phyloP scores from a whole-genome alignment of 2,329 filamentous ascomycete genomes.

The Colletotrichum sp. region DNA sequence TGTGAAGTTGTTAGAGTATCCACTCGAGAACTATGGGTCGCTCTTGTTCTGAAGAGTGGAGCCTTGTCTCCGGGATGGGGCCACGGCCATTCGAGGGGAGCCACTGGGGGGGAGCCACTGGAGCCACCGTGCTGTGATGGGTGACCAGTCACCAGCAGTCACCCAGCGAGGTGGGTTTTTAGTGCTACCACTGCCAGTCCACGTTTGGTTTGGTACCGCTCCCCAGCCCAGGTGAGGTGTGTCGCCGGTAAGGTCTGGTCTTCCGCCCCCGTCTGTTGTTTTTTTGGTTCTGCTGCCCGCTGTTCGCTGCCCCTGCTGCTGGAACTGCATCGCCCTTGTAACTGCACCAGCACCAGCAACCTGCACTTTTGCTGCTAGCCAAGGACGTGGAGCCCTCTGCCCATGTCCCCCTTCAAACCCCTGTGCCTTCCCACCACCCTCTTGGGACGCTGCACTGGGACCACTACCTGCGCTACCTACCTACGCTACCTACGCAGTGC shows the following conservation, averaged over 20 bases:
- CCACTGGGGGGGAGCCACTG: background rate
- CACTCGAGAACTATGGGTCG: background rate
- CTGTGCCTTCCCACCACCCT: background rate
- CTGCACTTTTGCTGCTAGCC: background rate
- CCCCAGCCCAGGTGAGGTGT: background rate
- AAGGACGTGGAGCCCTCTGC: background rate
- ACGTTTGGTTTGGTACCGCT: constrained; percentile 7
- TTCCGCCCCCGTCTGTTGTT: background rate
- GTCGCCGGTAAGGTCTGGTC: background rate
- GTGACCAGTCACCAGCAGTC: constrained; percentile 5
- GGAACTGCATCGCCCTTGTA: background rate
- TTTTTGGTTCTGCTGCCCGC: background rate
- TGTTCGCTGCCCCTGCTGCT: background rate
- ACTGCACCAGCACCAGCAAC: background rate
- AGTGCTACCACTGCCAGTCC: constrained; percentile 19
- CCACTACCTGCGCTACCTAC: background rate
- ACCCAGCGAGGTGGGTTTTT: constrained; percentile 16
- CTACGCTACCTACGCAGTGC: background rate
- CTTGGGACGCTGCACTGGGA: background rate
- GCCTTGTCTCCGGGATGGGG: constrained; percentile 11
- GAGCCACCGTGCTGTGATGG: constrained; percentile 10
- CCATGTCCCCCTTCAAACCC: background rate
- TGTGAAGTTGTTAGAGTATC: background rate
- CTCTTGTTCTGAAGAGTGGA: background rate
- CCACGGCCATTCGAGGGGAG: constrained; percentile 4